phyloP scores from a whole-genome alignment of 352 stramenopile genomes.

The Blastocystis sp. region DNA sequence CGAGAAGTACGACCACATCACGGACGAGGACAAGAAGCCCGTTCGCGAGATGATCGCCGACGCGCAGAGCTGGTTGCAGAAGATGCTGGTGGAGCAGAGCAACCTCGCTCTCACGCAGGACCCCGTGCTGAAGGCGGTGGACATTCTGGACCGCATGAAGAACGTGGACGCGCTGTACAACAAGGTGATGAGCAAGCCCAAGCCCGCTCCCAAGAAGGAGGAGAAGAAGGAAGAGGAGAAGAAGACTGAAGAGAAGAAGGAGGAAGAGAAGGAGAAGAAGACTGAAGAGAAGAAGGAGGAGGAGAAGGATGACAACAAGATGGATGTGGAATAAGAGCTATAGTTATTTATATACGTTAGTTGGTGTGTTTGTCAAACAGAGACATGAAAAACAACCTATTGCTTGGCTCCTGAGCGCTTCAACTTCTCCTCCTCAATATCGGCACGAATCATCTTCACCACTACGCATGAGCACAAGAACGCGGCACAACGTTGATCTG shows the following conservation, averaged over 20 bases:
- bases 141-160: slow-evolving; percentile 87
- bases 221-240: slow-evolving; percentile 51
- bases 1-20: slow-evolving; percentile 92
- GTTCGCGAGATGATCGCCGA: slow-evolving; percentile 87
- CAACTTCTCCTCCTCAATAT: slow-evolving; percentile 50
- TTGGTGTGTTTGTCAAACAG: slow-evolving; percentile 33
- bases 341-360: slow-evolving; percentile 18
- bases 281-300: slow-evolving; percentile 31
- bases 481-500: slow-evolving; percentile 15
- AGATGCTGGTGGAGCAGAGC: slow-evolving; percentile 91
- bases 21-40: slow-evolving; percentile 90
- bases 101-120: slow-evolving; percentile 83
- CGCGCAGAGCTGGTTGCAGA: slow-evolving; percentile 91
- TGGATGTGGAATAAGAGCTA: slow-evolving; percentile 68
- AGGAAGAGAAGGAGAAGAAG: slow-evolving; percentile 32
- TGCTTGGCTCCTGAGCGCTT: background rate
- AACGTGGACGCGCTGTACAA: slow-evolving; percentile 86
- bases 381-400: background rate
- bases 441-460: background rate
- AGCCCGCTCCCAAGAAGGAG: slow-evolving; percentile 80
- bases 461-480: background rate
- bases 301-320: slow-evolving; percentile 49
- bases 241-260: slow-evolving; percentile 56
- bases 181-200: slow-evolving; percentile 95
- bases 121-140: slow-evolving; percentile 87